A percentile compares a stretch with the other conserved stretches of the same genome.
Evolutionary conservation across 208 protist species (phyloP).

Genomic region (Lotmaria passim): DNA sequence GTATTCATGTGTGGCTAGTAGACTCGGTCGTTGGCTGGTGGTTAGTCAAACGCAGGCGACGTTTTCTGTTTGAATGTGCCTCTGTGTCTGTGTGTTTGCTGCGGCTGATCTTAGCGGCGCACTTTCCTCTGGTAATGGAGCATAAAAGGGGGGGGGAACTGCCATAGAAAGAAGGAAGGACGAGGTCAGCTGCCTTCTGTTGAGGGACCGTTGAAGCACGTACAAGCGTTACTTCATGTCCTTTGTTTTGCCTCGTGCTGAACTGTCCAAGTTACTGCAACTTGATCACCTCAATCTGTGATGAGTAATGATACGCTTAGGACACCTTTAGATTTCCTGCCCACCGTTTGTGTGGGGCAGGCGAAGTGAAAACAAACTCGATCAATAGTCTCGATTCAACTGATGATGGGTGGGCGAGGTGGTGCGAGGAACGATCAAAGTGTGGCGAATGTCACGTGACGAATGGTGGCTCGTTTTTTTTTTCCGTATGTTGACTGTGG

Average conservation of each 20-base stretch:
- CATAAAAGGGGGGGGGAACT: too few relatives aligned
- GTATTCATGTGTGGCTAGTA: not conserved
- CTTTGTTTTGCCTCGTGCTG: too few relatives aligned
- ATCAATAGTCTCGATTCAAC: slow-evolving; percentile 39
- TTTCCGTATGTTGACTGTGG: too few relatives aligned
- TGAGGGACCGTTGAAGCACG: too few relatives aligned
- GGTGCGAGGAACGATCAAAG: not conserved
- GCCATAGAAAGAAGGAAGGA: too few relatives aligned
- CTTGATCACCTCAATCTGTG: not conserved
- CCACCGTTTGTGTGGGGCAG: not conserved
- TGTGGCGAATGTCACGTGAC: not conserved
- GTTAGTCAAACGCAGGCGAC: not conserved
- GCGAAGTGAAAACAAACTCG: slow-evolving; percentile 26
- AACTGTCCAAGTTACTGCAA: too few relatives aligned
- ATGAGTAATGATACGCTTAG: slow-evolving; percentile 34
- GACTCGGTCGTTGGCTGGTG: not conserved
- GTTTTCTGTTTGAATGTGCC: not conserved
- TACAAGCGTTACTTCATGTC: too few relatives aligned
- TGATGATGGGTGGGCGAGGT: not conserved
- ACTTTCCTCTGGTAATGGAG: too few relatives aligned
- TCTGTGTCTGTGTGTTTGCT: slow-evolving; percentile 1
- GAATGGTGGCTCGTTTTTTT: too few relatives aligned
- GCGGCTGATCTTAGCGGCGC: too few relatives aligned
- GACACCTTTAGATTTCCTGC: slow-evolving; percentile 32
- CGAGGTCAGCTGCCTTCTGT: too few relatives aligned